Evolutionary conservation across 2,329 filamentous ascomycete genomes (phyloP), one percentile per base, ranked within the genome.

Genomic region (Phoma sp.): DNA sequence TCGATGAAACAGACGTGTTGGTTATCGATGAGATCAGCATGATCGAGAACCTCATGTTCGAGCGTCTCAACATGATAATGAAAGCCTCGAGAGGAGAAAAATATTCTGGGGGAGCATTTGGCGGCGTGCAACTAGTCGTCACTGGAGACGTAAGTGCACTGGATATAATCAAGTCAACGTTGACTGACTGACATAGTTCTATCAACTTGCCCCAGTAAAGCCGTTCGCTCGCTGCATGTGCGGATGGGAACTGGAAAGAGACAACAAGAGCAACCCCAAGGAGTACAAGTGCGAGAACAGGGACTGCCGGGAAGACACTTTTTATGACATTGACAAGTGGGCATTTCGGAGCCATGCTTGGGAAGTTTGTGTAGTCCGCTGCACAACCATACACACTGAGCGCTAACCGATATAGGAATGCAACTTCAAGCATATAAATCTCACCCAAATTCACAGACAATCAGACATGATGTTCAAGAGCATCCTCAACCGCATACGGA

Each of bases 11-110:
- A 0, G 77, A 88, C 44, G 81, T 86, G 0, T 75, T 89, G 1
- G 79, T 89, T 22, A 84, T 89, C 15, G 86, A 89, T 61, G 87
- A 89, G 69, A 84, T 89, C 53, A 85, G 82, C 58, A 89, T 89
- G 86, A 77, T 88, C 0, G 83, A 86, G 44, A 84, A 81, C 49
- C 67, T 79, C 6, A 76, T 81, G 43, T 81, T 86, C 25, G 79
- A 84, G 54, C 78, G 84, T 12, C 69, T 67, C 12, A 81, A 83
- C 52, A 67, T 63, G 3, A 63, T 84, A 2, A 78, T 80, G 74
- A 82, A 83, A 55, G 68, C 59, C 22, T 73, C 72, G 2, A 62
- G 73, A 38, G 49, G 51, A 6, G 39, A 53, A 4, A 53, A 51
- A 19, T 55, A 44, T 17, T 60, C 51, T 6, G 39, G 58, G 7